These are phyloP conservation scores for Echinochloa phyllopogon DNA, from an alignment of 176 grass and related monocot genomes.

Conservation along the genomic window DNA sequence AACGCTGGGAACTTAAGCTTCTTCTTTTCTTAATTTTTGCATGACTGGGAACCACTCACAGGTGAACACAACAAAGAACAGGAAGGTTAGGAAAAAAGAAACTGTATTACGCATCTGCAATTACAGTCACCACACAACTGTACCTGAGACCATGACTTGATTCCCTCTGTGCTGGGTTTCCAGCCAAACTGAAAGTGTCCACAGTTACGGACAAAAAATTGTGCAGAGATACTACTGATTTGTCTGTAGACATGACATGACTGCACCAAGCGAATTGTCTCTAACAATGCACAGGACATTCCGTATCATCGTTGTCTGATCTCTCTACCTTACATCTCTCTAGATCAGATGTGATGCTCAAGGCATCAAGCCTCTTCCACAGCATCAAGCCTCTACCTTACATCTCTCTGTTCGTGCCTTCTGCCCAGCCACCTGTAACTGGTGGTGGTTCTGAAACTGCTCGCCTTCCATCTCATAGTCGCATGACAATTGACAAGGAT, in stretches of 20 bases:
- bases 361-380: not conserved
- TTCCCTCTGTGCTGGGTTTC: not conserved
- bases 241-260: not conserved
- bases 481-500: not conserved
- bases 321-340: no score
- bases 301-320: no score
- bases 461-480: not conserved
- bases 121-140: no score
- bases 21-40: no score
- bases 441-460: not conserved
- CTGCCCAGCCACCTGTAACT: not conserved
- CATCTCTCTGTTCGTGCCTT: not conserved
- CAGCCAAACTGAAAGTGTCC: not conserved
- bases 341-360: not conserved
- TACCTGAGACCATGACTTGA: not conserved
- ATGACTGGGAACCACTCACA: not conserved
- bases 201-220: not conserved
- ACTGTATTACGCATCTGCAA: not conserved
- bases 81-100: not conserved
- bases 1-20: not conserved
- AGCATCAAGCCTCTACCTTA: no score
- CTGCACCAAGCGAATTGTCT: not conserved
- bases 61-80: not conserved
- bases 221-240: not conserved
- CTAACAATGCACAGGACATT: not conserved